A percentile compares a stretch with the other conserved stretches of the same genome.
phyloP scores from a whole-genome alignment of 768 basidiomycete species.

The Leccinum sublutescens region DNA sequence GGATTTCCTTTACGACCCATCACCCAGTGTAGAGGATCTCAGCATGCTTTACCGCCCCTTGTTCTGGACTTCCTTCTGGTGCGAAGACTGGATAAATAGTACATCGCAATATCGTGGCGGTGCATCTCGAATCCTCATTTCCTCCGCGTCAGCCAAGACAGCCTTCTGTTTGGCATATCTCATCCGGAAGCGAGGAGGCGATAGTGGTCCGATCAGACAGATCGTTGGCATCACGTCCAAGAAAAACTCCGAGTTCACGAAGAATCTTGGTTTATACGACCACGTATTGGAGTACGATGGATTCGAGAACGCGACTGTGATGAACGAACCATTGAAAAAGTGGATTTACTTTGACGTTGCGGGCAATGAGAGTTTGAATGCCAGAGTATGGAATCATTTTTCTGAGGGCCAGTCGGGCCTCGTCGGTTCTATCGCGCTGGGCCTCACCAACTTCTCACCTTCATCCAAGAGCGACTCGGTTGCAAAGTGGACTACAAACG shows the following conservation, averaged over 20 bases:
- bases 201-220: constrained; percentile 21
- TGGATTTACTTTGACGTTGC: constrained; percentile 69
- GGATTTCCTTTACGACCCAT: constrained; percentile 54
- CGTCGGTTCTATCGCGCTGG: constrained; percentile 46
- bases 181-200: constrained; percentile 43
- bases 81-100: constrained; percentile 61
- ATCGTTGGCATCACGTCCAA: constrained; percentile 62
- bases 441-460: constrained; percentile 56
- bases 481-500: constrained; percentile 41
- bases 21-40: constrained; percentile 52
- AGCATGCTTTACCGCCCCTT: constrained; percentile 71
- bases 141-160: constrained; percentile 72
- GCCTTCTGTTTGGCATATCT: constrained; percentile 68
- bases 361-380: constrained; percentile 52
- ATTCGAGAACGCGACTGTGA: constrained; percentile 34
- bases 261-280: constrained; percentile 53
- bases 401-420: constrained; percentile 24
- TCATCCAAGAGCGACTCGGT: constrained; percentile 33
- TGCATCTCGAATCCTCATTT: constrained; percentile 51
- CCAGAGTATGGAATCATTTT: constrained; percentile 42
- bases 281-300: constrained; percentile 55
- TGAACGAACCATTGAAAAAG: constrained; percentile 32
- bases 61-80: constrained; percentile 78
- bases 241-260: constrained; percentile 54
- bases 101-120: constrained; percentile 49